Conservation (phyloP, 164 flowering plant species). For the Nelumbo lutea region DNA sequence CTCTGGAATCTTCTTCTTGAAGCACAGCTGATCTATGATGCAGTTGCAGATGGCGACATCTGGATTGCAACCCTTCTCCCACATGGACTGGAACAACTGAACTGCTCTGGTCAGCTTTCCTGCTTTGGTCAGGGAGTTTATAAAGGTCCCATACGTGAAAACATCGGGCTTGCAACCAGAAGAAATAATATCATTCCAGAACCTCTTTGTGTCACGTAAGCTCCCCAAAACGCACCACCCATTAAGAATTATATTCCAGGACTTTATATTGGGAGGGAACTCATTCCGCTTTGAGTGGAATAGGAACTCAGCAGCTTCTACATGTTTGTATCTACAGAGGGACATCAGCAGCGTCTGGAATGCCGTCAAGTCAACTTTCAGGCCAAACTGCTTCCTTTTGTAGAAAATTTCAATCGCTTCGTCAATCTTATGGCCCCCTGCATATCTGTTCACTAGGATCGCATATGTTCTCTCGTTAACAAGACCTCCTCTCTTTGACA, state of each 20-base stretch:
- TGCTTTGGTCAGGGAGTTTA: slow-evolving; percentile 63
- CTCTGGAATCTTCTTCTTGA: slow-evolving; percentile 84
- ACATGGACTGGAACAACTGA: slow-evolving; percentile 66
- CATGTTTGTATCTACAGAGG: slow-evolving; percentile 81
- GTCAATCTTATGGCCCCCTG: slow-evolving; percentile 64
- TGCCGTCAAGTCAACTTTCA: slow-evolving; percentile 47
- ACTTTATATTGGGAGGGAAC: slow-evolving; percentile 53
- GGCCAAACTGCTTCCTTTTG: slow-evolving; percentile 51
- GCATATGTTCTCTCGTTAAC: slow-evolving; percentile 50
- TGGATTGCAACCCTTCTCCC: slow-evolving; percentile 58
- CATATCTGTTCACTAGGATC: slow-evolving; percentile 56
- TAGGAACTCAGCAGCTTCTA: slow-evolving; percentile 69
- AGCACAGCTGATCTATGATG: slow-evolving; percentile 80
- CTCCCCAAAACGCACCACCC: slow-evolving; percentile 88
- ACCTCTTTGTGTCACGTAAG: slow-evolving; percentile 69
- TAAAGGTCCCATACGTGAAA: slow-evolving; percentile 67
- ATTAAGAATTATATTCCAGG: slow-evolving; percentile 69
- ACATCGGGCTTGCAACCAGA: slow-evolving; percentile 58
- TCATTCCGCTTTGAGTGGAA: slow-evolving; percentile 40
- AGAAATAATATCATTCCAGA: slow-evolving; percentile 76
- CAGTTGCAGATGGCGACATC: slow-evolving; percentile 84
- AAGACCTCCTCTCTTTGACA: slow-evolving; percentile 45
- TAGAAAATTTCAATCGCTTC: slow-evolving; percentile 54
- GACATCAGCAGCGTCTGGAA: slow-evolving; percentile 69
- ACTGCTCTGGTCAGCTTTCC: slow-evolving; percentile 65